These are phyloP conservation scores for Spathaspora passalidarum DNA, from an alignment of 805 yeast genomes.

Conservation along the genomic window DNA sequence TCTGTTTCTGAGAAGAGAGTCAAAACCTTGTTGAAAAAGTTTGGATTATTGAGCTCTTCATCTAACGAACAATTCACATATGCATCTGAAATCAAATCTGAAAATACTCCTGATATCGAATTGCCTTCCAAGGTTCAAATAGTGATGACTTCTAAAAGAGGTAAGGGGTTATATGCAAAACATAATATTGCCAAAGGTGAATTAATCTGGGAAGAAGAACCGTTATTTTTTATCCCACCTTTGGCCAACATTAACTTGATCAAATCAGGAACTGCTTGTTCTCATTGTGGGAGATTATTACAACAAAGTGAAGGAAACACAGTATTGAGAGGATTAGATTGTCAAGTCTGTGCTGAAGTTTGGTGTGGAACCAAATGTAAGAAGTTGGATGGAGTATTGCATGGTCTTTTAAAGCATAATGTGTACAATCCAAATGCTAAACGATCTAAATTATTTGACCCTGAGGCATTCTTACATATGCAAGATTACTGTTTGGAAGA, in stretches of 20 bases:
- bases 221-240: slow-evolving; percentile 64
- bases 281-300: slow-evolving; percentile 64
- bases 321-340: slow-evolving; percentile 53
- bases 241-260: slow-evolving; percentile 61
- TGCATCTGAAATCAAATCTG: slow-evolving; percentile 51
- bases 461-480: slow-evolving; percentile 51
- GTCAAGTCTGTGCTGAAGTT: slow-evolving; percentile 58
- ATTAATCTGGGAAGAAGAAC: slow-evolving; percentile 57
- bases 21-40: slow-evolving; percentile 49
- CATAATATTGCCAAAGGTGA: slow-evolving; percentile 46
- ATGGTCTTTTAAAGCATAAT: slow-evolving; percentile 57
- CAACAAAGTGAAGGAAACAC: slow-evolving; percentile 23
- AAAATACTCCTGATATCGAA: slow-evolving; percentile 42
- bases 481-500: slow-evolving; percentile 62
- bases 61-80: slow-evolving; percentile 44
- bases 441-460: slow-evolving; percentile 37
- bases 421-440: slow-evolving; percentile 22
- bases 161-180: slow-evolving; percentile 60
- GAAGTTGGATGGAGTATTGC: slow-evolving; percentile 46
- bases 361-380: slow-evolving; percentile 74
- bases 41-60: slow-evolving; percentile 44
- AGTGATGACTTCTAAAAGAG: slow-evolving; percentile 49
- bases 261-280: slow-evolving; percentile 62
- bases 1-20: slow-evolving; percentile 56
- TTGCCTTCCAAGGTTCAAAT: slow-evolving; percentile 45